Percentiles rank a stretch among this genome's conserved stretches.
Conservation (phyloP, 2,329 filamentous ascomycete genomes). For the Ophiocordyceps polyrhachis-furcata region DNA sequence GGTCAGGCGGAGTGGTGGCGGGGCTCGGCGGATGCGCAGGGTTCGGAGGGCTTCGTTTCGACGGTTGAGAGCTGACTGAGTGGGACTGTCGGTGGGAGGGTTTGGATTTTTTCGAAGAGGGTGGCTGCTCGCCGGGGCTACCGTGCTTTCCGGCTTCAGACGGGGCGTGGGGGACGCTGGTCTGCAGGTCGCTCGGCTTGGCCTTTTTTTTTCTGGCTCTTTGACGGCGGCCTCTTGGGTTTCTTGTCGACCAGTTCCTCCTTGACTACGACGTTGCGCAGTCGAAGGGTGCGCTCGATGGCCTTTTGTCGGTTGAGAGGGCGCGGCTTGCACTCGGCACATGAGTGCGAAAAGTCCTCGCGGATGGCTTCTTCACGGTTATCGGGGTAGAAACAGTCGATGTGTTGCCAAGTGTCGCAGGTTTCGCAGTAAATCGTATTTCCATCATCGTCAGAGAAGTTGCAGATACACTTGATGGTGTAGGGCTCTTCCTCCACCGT, state of each 20-base stretch:
- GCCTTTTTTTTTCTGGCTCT: conserved; percentile 81
- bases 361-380: conserved; percentile 55
- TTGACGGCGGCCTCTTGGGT: conserved; percentile 53
- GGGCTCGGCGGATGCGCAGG: conserved; percentile 49
- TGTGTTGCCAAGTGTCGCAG: conserved; percentile 97
- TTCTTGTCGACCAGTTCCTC: conserved; percentile 46
- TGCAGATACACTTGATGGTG: conserved; percentile 96
- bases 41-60: conserved; percentile 44
- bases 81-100: conserved; percentile 62
- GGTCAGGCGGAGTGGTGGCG: conserved; percentile 53
- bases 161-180: conserved; percentile 47
- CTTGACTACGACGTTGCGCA: conserved; percentile 21
- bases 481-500: conserved; percentile 58
- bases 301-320: conserved; percentile 56
- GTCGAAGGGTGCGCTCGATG: conserved; percentile 48
- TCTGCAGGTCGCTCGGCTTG: conserved; percentile 48
- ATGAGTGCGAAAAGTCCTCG: conserved; percentile 62
- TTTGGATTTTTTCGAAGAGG: conserved; percentile 62
- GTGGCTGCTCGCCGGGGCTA: conserved; percentile 26
- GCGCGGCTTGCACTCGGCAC: conserved; percentile 72
- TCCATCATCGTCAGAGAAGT: conserved; percentile 85
- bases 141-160: conserved; percentile 33
- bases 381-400: conserved; percentile 77
- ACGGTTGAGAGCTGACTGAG: conserved; percentile 51
- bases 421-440: conserved; percentile 92